phyloP scores from a whole-genome alignment of 2,329 filamentous ascomycete species.

The Exophiala sp. region DNA sequence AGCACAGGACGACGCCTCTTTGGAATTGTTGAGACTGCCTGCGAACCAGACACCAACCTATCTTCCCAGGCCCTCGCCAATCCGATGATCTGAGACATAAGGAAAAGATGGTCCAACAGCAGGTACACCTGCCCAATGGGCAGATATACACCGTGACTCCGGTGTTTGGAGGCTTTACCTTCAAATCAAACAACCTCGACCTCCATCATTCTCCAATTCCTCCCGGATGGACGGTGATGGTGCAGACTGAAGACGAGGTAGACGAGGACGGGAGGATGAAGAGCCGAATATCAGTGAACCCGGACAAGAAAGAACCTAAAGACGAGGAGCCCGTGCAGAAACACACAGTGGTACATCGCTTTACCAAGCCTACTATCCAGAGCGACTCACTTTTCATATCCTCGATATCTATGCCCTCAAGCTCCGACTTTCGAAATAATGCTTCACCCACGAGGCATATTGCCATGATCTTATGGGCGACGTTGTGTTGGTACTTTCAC shows the following conservation, averaged over 20 bases:
- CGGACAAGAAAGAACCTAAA: background rate
- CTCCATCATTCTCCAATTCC: slow-evolving; percentile 69
- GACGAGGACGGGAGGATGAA: slow-evolving; percentile 26
- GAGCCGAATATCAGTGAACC: slow-evolving; percentile 17
- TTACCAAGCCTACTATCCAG: slow-evolving; percentile 68
- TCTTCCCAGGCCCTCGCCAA: background rate
- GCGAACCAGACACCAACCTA: too few species aligned
- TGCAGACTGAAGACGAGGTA: slow-evolving; percentile 64
- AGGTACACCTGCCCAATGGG: slow-evolving; percentile 72
- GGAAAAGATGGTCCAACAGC: slow-evolving; percentile 20
- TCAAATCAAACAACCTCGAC: slow-evolving; percentile 76
- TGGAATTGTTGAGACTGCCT: too few species aligned
- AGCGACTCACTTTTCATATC: slow-evolving; percentile 87
- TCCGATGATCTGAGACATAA: slow-evolving; percentile 6
- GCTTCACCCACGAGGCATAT: slow-evolving; percentile 82
- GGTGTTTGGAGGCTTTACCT: slow-evolving; percentile 87
- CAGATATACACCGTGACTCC: slow-evolving; percentile 70
- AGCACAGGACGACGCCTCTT: too few species aligned
- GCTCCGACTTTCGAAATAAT: slow-evolving; percentile 72
- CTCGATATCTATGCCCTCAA: slow-evolving; percentile 80
- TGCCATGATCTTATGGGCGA: slow-evolving; percentile 95
- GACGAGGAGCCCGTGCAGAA: slow-evolving; percentile 16
- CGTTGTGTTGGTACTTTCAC: slow-evolving; percentile 97
- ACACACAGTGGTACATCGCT: slow-evolving; percentile 51
- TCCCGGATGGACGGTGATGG: slow-evolving; percentile 82